Evolutionary conservation across 2,329 filamentous ascomycete genomes (phyloP).

Genomic region (Pseudohalonectria lignicola): DNA sequence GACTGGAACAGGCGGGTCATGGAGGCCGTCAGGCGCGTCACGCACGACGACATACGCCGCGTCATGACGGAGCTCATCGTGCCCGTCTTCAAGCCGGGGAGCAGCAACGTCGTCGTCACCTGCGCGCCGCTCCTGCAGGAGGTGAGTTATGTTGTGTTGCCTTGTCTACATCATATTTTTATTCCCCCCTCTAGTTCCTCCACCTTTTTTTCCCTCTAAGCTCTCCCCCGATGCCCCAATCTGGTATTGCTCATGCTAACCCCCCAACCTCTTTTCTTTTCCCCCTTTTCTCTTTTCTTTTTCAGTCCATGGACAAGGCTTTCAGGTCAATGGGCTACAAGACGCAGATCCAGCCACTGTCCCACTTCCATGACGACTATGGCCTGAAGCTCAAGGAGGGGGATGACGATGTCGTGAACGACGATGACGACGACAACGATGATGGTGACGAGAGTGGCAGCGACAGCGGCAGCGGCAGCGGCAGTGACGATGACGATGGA

Average conservation of each 20-base stretch:
- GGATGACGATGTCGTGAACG: conserved; percentile 49
- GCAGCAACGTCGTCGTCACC: conserved; percentile 77
- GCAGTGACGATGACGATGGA: conserved; percentile 26
- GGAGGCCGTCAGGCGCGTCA: conserved; percentile 65
- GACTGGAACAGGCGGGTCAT: conserved; percentile 73
- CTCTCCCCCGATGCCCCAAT: not conserved
- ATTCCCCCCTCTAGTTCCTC: not conserved
- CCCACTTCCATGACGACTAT: conserved; percentile 82
- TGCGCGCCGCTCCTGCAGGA: conserved; percentile 79
- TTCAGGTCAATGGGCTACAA: conserved; percentile 71
- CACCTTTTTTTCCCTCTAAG: not conserved
- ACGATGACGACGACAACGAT: conserved; percentile 44
- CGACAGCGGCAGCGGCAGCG: conserved; percentile 17
- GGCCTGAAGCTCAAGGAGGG: conserved; percentile 57
- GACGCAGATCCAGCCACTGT: conserved; percentile 61
- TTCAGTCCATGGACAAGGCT: conserved; percentile 61
- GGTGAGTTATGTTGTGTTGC: conserved; percentile 37
- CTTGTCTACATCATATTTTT: not conserved
- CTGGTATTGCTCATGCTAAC: not conserved
- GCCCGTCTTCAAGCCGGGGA: conserved; percentile 69
- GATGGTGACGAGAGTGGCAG: conserved; percentile 28
- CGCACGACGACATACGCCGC: conserved; percentile 62
- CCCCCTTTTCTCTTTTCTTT: not conserved
- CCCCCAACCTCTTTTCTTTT: not conserved
- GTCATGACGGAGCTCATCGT: conserved; percentile 67